These are phyloP conservation scores for Saitozyma sp. DNA, from an alignment of 768 basidiomycete genomes.

Conservation along the genomic window DNA sequence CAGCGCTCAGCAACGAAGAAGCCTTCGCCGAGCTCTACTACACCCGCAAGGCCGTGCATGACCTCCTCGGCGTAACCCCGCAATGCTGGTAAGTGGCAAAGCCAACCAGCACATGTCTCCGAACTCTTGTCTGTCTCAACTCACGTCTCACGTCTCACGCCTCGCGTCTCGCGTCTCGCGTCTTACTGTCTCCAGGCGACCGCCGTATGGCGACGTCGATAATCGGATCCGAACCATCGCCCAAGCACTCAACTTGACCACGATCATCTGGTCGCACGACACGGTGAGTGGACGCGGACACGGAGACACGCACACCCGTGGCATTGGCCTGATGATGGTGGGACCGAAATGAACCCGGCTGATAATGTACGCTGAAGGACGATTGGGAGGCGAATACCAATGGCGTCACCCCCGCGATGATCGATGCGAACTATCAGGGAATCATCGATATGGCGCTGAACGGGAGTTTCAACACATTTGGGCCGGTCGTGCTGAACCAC, in stretches of 20 bases:
- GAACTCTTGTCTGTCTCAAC: too few species aligned
- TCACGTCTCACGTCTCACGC: too few species aligned
- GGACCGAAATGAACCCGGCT: too few species aligned
- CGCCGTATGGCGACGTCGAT: slow-evolving; percentile 52
- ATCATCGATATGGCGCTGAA: slow-evolving; percentile 36
- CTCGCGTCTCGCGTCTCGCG: too few species aligned
- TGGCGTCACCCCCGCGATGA: slow-evolving; percentile 31
- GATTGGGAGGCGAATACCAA: neutral
- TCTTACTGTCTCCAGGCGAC: slow-evolving; percentile 18
- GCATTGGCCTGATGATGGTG: too few species aligned
- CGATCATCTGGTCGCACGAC: slow-evolving; percentile 47
- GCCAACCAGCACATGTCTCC: too few species aligned
- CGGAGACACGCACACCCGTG: too few species aligned
- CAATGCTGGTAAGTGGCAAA: slow-evolving; percentile 16
- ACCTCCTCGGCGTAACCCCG: slow-evolving; percentile 44
- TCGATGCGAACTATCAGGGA: slow-evolving; percentile 46
- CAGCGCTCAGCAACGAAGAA: slow-evolving; percentile 55
- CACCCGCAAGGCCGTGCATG: slow-evolving; percentile 40
- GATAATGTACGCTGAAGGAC: slow-evolving; percentile 17
- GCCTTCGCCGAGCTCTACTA: slow-evolving; percentile 52
- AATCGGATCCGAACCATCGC: slow-evolving; percentile 51
- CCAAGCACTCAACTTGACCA: slow-evolving; percentile 37
- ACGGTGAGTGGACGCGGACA: too few species aligned
- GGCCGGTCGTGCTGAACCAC: slow-evolving; percentile 51
- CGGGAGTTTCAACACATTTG: slow-evolving; percentile 41